Base-by-base conservation (phyloP, 1,139 yeast species). In the Suhomyces taliae region DNA sequence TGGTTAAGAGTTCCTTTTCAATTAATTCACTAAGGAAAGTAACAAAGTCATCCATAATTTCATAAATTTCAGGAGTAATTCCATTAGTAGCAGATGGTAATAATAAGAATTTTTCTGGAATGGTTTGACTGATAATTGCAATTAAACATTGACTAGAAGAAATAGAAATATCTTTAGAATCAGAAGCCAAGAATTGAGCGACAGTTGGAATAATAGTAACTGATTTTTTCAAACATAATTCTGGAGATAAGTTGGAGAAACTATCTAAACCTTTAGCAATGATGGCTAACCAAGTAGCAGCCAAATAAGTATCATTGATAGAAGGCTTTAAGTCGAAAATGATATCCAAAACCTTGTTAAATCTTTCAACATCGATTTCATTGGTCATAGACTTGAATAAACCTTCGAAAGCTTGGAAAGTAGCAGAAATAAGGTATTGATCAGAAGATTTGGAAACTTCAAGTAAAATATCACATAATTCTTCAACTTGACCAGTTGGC, bases 221-320 rank as follows among this genome's bases (percentile, higher is more conserved):
- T 15, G 88, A 65, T 54, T 79, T 81, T 24, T 67, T 59, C 40
- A 90, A 62, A 49, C 90, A 84, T 34, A 72, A 68, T 31, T 73
- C 61, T 2, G 90, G 82, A 52, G 85, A 81, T 51, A 86, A 72
- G 14, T 67, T 64, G 12, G 91, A 73, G 61, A 83, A 89, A 7
- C 91, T 78, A 44, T 83, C 82, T 53, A 87, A 74, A 40, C 95
- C 96, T 60, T 90, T 90, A 7, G 97, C 95, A 36, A 93, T 80
- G 27, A 90, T 96, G 1, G 97, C 96, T 43, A 90, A 79, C 99
- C 99, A 93, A 8, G 97, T 81, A 14, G 95, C 97, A 12, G 95
- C 90, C 56, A 93, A 77, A 64, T 90, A 91, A 37, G 85, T 75
- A 61, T 93, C 99, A 56, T 85, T 87, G 27, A 81, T 64, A 1